Conservation (phyloP, 192 early-diverging fungal species). For the Mortierella antarctica region DNA sequence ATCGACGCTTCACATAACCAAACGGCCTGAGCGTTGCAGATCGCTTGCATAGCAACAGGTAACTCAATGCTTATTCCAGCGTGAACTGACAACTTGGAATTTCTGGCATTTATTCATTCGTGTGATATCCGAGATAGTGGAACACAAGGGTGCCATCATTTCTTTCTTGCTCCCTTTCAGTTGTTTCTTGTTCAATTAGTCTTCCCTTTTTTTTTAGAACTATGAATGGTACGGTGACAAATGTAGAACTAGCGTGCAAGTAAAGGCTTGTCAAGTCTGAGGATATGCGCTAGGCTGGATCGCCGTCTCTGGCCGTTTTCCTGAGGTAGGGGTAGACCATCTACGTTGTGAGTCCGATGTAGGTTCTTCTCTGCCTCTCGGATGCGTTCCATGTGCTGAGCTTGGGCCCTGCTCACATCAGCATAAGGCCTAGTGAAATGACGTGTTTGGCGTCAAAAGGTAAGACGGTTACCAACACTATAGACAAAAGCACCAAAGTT, state of each 20-base stretch:
- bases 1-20: too few species aligned
- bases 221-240: neutral
- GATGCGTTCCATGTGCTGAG: constrained; percentile 15
- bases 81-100: too few species aligned
- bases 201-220: too few species aligned
- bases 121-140: too few species aligned
- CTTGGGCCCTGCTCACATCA: constrained; percentile 10
- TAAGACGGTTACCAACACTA: neutral
- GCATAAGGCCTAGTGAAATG: constrained; percentile 9
- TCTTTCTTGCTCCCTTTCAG: too few species aligned
- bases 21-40: too few species aligned
- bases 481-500: neutral
- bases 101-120: too few species aligned
- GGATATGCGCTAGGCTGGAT: constrained; percentile 5
- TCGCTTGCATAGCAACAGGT: too few species aligned
- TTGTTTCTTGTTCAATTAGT: too few species aligned
- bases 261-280: constrained; percentile 19
- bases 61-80: too few species aligned
- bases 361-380: constrained; percentile 14
- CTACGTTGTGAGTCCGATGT: constrained; percentile 12
- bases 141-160: too few species aligned
- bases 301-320: neutral
- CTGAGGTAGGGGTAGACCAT: constrained; percentile 14
- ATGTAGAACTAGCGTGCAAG: constrained; percentile 5
- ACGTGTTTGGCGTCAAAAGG: neutral